Base-by-base conservation (phyloP, 352 stramenopile species). In the Phytophthora colocasiae region DNA sequence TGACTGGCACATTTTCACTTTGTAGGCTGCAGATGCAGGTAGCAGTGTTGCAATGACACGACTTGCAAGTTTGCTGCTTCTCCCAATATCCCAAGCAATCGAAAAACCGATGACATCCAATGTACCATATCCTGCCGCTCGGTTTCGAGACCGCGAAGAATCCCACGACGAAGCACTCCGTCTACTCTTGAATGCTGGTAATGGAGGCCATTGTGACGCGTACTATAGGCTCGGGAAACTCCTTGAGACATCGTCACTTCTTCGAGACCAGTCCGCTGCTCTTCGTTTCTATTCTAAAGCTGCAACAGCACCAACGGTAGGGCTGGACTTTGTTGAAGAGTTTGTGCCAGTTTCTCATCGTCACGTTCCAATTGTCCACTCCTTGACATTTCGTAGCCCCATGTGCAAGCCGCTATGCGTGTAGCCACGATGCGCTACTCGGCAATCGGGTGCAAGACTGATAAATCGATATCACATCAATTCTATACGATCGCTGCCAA, bases 361-460 rank as follows among this genome's bases (percentile, higher is more conserved):
- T 1, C 14, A 43, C 14, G 36, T 27, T 31, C 41, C 26, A 2
- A 4, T 15, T 36, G 11, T 17, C 14, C 10, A 34, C 39, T 26
- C 36, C 43, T 26, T 48, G 43, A 54, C 11, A 48, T 9, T 49
- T 10, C 34, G 22, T 38, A 85, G 77, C 51, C 65, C 9, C 81
- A 92, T 22, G 61, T 40, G 3, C 48, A 75, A 56, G 82, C 83
- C 14, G 82, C 83, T 1, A 80, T 81, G 27, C 78, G 83, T 14
- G 83, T 80, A 6, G 85, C 87, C 3, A 69, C 71, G 0, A 92
- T 93, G 75, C 45, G 73, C 22, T 95, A 93, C 64, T 76, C 74
- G 4, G 84, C 81, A 2, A 75, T 89, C 39, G 81, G 76, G 27
- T 81, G 77, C 62, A 54, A 64, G 4, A 44, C 70, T 3, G 72